Evolutionary conservation across 352 stramenopile genomes (phyloP).

Genomic region (Globisporangium alternatum): DNA sequence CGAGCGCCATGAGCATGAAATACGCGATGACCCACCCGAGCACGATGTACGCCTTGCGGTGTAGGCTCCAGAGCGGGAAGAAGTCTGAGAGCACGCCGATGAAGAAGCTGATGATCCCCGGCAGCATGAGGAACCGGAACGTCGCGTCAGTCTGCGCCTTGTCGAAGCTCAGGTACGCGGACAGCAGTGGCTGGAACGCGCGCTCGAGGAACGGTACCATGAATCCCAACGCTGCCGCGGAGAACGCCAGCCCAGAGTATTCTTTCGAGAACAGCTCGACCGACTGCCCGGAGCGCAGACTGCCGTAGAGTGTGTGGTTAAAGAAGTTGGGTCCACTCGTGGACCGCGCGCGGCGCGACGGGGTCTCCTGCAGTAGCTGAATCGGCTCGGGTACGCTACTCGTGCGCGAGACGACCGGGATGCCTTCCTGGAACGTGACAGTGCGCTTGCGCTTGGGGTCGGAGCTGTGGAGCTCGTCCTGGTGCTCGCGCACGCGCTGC

Average conservation of each 20-base stretch:
- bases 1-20: conserved; percentile 61
- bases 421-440: conserved; percentile 56
- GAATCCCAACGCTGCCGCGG: conserved; percentile 51
- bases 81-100: conserved; percentile 79
- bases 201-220: conserved; percentile 58
- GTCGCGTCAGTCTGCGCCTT: conserved; percentile 45
- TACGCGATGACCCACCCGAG: conserved; percentile 71
- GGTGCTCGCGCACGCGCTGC: conserved; percentile 13
- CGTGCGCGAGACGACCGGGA: conserved; percentile 49
- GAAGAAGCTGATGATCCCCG: conserved; percentile 63
- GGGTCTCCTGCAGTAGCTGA: conserved; percentile 53
- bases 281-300: conserved; percentile 46
- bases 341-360: conserved; percentile 39
- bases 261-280: conserved; percentile 60
- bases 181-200: conserved; percentile 64
- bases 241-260: conserved; percentile 62
- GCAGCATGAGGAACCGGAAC: conserved; percentile 51
- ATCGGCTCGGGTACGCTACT: conserved; percentile 68
- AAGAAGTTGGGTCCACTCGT: conserved; percentile 61
- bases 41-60: conserved; percentile 79
- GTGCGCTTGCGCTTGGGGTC: conserved; percentile 43
- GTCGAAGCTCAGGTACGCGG: conserved; percentile 52
- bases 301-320: conserved; percentile 75
- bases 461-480: conserved; percentile 15
- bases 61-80: conserved; percentile 70